Base-by-base conservation (phyloP, 208 protist species). In the Balamuthia mandrillaris region DNA sequence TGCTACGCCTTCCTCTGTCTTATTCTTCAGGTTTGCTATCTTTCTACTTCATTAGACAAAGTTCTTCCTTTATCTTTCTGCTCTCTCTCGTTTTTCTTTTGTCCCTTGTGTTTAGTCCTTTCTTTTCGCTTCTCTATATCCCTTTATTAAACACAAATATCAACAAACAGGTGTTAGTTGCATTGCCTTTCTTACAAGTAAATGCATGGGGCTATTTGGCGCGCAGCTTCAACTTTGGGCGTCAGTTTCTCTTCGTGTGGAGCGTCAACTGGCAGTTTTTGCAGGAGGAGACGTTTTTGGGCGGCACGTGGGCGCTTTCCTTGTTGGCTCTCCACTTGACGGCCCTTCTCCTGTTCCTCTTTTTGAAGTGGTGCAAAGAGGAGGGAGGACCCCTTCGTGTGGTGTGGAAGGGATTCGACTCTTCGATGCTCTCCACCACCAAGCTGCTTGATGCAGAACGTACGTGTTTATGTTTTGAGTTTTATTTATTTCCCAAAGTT, bases 231-330 rank as follows among this genome's bases (percentile, higher is more conserved):
- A 89, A 96, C 33, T 87, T 96, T 39, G 61, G 88, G 2, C 33
- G 88, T 16, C 56, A 72, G 2, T 84, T 84, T 35, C 65, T 33
- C 12, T 31, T 51, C 72, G 70, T 33, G 5, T 74, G 78, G 78
- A 68, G 41, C 9, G 51, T 96, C n/a, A 96, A 96, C 75, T 94
- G 86, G 88, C 77, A 86, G 70, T 93, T 95, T 14, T 0, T 96
- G 4, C 78, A 86, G 1, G 90, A 93, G 60, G 60, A 86, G 7
- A 4, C 90, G 29, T 95, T 96, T 9, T 9, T 29, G 14, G 58
- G 24, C 9, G 58, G 58, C 58, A 10, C n/a, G 58, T 24, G 58
- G n/a, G 58, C 58, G 58, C 35, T 21, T n/a, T 52, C 39, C 1
- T 18, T 49, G 37, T 44, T 66, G 45, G 49, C 49, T 47, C 49